Evolutionary conservation across 1,284 basidiomycete species (phyloP).

Genomic region (Sporisorium iseilematis-ciliati): DNA sequence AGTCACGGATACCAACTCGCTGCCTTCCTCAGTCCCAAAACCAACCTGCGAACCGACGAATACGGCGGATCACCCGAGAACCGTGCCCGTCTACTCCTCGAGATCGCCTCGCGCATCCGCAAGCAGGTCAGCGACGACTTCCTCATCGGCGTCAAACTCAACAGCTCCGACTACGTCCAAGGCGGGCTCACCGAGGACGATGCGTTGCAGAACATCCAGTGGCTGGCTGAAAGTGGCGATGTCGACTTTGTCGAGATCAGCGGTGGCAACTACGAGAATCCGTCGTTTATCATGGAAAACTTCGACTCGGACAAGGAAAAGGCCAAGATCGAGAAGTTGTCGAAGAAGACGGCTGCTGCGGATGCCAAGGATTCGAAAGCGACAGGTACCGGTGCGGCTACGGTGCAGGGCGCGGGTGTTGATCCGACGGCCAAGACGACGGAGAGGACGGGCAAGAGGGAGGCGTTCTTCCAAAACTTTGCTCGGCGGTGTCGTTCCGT

Average conservation of each 20-base stretch:
- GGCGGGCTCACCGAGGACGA: slow-evolving; percentile 73
- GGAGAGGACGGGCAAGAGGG: slow-evolving; percentile 70
- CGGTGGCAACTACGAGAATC: slow-evolving; percentile 86
- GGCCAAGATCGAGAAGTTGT: slow-evolving; percentile 41
- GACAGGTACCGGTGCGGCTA: slow-evolving; percentile 16
- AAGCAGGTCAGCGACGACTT: slow-evolving; percentile 75
- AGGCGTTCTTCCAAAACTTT: slow-evolving; percentile 71
- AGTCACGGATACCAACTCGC: slow-evolving; percentile 88
- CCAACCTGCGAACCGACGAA: slow-evolving; percentile 78
- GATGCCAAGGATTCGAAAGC: slow-evolving; percentile 15
- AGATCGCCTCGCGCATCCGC: slow-evolving; percentile 78
- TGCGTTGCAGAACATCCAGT: slow-evolving; percentile 77
- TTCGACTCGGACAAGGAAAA: slow-evolving; percentile 66
- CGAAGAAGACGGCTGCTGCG: slow-evolving; percentile 15
- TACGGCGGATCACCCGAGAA: slow-evolving; percentile 74
- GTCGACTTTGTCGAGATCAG: slow-evolving; percentile 88
- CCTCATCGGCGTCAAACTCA: slow-evolving; percentile 83
- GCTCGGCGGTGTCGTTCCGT: slow-evolving; percentile 70
- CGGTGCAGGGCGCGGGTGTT: slow-evolving; percentile 29
- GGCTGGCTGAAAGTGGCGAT: slow-evolving; percentile 76
- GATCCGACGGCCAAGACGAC: slow-evolving; percentile 36
- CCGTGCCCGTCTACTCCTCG: slow-evolving; percentile 74
- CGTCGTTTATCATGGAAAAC: slow-evolving; percentile 71
- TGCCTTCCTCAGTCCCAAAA: slow-evolving; percentile 83
- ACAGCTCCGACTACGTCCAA: slow-evolving; percentile 83